Evolutionary conservation across 805 yeast species (phyloP), one percentile per base, ranked within the genome.

Genomic region (Henningerozyma blattae): DNA sequence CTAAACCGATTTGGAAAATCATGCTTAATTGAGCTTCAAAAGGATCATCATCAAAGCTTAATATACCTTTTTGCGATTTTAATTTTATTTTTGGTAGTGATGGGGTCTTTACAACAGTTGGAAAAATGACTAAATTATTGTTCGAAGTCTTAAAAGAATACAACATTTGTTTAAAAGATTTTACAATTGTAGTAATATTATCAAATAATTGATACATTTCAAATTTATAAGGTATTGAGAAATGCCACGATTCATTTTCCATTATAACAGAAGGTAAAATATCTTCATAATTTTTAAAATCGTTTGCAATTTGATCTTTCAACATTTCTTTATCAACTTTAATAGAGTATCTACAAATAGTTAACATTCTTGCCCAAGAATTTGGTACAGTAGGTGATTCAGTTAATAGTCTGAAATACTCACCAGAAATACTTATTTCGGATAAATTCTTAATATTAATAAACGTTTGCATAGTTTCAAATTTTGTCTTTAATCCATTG

Each of bases 1-100:
- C 38, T 15, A 58, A 33, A 1, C 94, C 94, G 9, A 79, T 63
- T 44, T 77, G 77, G 46, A 68, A 75, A 18, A 78, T 71, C 47
- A 72, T 62, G 16, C 72, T 68, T 31, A 87, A 58, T 45, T 83
- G 77, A 6, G 75, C 64, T 54, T 89, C 97, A 52, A 87, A 86
- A 6, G 94, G 89, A 55, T 89, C 96, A 53, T 83, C 94, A 36
- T 83, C 94, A 41, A 86, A 64, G 17, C 78, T 66, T 26, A 86
- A 58, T 4, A 78, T 62, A 41, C 83, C 64, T 27, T 70, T 61
- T 5, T 62, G 62, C 0, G 93, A 63, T 28, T 60, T 67, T 25
- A 86, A 43, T 16, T 68, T 65, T 2, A 84, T 57, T 15, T 58
- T 60, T 12, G 87, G 87, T 6, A 89, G 60, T 4, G 62, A 41